A percentile compares a stretch with the other conserved stretches of the same genome.
Conservation (phyloP, 192 early-diverging fungal genomes). For the Chytriomyces confervae region DNA sequence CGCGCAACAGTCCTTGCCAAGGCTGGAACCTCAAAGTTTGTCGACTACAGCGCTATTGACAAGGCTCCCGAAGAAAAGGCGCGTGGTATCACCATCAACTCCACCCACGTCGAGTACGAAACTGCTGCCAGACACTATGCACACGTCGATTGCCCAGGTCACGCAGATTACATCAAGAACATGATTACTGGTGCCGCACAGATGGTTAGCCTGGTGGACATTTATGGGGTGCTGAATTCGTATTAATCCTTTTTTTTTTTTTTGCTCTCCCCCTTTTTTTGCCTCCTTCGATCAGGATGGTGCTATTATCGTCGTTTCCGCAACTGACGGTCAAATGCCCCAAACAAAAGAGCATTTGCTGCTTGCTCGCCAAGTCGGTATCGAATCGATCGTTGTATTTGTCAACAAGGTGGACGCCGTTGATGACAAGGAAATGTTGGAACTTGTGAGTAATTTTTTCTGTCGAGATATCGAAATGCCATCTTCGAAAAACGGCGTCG, state of each 20-base stretch:
- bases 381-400: constrained; percentile 91
- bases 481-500: no score
- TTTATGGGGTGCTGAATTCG: neutral
- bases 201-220: constrained; percentile 53
- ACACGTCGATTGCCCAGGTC: constrained; percentile 97
- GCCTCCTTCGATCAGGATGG: constrained; percentile 71
- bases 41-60: constrained; percentile 95
- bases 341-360: constrained; percentile 99
- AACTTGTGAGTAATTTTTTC: constrained; percentile 67
- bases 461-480: no score
- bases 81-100: constrained; percentile 97
- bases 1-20: constrained; percentile 69
- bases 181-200: constrained; percentile 99
- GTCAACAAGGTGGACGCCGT: constrained; percentile 99
- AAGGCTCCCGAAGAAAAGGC: constrained; percentile 99
- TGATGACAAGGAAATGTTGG: constrained; percentile 96
- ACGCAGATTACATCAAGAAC: constrained; percentile 99
- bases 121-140: constrained; percentile 90
- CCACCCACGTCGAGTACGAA: constrained; percentile 97
- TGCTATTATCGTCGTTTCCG: constrained; percentile 97
- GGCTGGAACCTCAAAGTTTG: constrained; percentile 84
- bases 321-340: constrained; percentile 98
- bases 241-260: neutral
- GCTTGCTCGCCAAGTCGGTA: constrained; percentile 94
- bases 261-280: neutral